Evolutionary conservation across 2,329 filamentous ascomycete species (phyloP).

Genomic region (Verticillium isaacii): DNA sequence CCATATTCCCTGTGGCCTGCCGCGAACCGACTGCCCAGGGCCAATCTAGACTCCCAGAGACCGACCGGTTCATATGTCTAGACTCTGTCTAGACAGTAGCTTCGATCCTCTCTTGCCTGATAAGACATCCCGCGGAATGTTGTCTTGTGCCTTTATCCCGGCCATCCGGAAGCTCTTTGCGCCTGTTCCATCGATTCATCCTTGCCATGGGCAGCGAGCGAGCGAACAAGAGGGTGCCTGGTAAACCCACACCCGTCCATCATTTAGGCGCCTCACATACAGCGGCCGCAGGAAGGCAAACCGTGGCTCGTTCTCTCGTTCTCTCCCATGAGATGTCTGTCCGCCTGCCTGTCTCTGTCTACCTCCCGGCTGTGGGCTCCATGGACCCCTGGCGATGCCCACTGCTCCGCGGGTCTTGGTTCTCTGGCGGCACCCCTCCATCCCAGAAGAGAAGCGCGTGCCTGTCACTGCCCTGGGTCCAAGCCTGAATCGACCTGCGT

Average conservation of each 20-base stretch:
- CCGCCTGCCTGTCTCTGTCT: background rate
- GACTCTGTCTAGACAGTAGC: background rate
- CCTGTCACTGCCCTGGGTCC: background rate
- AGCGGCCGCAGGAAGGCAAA: background rate
- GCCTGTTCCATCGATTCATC: background rate
- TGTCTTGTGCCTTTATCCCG: background rate
- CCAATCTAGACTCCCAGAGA: background rate
- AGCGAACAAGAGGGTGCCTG: background rate
- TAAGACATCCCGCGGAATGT: background rate
- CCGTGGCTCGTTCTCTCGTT: background rate
- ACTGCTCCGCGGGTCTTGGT: background rate
- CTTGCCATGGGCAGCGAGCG: background rate
- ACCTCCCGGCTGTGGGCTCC: background rate
- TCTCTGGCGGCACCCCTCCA: background rate
- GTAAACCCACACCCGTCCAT: background rate
- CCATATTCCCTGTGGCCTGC: background rate
- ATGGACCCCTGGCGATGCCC: background rate
- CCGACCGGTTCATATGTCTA: background rate
- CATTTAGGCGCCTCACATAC: background rate
- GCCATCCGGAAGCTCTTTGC: background rate
- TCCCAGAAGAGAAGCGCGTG: background rate
- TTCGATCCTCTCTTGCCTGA: background rate
- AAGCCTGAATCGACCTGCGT: constrained; percentile 6
- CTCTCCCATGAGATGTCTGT: background rate
- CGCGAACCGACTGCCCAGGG: background rate